Conservation (phyloP, 2,329 filamentous ascomycete species). For the Aaosphaeria arxii region DNA sequence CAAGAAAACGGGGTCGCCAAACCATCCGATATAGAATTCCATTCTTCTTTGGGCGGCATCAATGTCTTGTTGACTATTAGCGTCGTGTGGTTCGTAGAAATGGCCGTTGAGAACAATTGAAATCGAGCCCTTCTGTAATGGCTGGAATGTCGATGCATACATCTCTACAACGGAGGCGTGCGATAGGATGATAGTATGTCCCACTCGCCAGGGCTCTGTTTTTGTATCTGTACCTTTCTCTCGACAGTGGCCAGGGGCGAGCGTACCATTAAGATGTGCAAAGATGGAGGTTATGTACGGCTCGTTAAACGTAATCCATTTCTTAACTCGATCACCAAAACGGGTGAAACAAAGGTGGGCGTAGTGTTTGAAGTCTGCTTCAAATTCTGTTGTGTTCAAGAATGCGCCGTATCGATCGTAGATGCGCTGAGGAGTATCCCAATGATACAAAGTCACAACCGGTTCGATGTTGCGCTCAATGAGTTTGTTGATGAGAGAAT, state of each 20-base stretch:
- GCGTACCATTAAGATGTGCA: conserved; percentile 3
- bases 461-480: conserved; percentile 12
- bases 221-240: conserved; percentile 3
- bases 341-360: conserved; percentile 37
- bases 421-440: conserved; percentile 9
- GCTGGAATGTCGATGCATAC: conserved; percentile 41
- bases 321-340: conserved; percentile 37
- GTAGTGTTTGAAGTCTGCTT: conserved; percentile 34
- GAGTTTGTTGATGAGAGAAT: conserved; percentile 10
- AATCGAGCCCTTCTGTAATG: conserved; percentile 37
- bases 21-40: conserved; percentile 44
- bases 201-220: conserved; percentile 26
- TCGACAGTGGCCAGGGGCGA: conserved; percentile 4
- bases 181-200: conserved; percentile 44
- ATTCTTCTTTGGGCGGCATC: conserved; percentile 23
- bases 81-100: conserved; percentile 41
- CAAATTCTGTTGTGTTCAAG: conserved; percentile 12
- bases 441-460: conserved; percentile 14
- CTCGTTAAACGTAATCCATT: conserved; percentile 43
- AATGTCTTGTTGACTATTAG: neutral
- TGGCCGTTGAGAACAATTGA: conserved; percentile 45
- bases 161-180: conserved; percentile 42
- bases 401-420: conserved; percentile 10
- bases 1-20: conserved; percentile 32
- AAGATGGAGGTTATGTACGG: conserved; percentile 57